A percentile compares a stretch with the other conserved stretches of the same genome.
These are phyloP conservation scores for Acer negundo DNA, from an alignment of 345 rosid species.

Conservation along the genomic window DNA sequence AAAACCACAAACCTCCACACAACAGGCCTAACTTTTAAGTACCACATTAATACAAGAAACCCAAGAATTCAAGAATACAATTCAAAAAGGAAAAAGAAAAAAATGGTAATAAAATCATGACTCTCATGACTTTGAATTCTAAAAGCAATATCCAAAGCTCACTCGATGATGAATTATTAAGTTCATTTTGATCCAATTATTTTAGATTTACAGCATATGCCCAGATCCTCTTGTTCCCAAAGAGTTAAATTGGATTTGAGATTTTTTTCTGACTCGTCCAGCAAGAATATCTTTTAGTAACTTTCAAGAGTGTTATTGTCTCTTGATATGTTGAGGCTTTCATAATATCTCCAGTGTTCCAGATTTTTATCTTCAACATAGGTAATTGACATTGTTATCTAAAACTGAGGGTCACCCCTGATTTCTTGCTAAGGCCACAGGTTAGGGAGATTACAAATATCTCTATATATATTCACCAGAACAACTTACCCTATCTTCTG, in stretches of 20 bases:
- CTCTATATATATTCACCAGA: slow-evolving; percentile 13
- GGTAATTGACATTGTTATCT: background rate
- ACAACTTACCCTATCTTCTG: slow-evolving; percentile 79
- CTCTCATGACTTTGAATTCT: background rate
- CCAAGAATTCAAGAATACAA: background rate
- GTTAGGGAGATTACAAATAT: background rate
- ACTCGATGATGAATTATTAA: background rate
- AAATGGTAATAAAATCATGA: background rate
- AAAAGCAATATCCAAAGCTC: background rate
- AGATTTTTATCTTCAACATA: background rate
- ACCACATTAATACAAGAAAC: background rate
- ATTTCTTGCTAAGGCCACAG: slow-evolving; percentile 7
- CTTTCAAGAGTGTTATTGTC: background rate
- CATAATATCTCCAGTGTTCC: background rate
- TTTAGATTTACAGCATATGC: background rate
- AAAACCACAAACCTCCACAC: background rate
- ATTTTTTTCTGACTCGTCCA: background rate
- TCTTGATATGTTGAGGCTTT: background rate
- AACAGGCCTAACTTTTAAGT: slow-evolving; percentile 1
- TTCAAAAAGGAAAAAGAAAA: background rate
- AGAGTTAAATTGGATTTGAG: background rate
- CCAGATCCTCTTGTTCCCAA: background rate
- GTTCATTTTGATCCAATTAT: background rate
- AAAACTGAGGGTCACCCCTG: background rate
- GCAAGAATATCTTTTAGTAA: background rate